Conservation (phyloP, 2,329 filamentous ascomycete genomes). For the Ploettnerulaceae sp. region DNA sequence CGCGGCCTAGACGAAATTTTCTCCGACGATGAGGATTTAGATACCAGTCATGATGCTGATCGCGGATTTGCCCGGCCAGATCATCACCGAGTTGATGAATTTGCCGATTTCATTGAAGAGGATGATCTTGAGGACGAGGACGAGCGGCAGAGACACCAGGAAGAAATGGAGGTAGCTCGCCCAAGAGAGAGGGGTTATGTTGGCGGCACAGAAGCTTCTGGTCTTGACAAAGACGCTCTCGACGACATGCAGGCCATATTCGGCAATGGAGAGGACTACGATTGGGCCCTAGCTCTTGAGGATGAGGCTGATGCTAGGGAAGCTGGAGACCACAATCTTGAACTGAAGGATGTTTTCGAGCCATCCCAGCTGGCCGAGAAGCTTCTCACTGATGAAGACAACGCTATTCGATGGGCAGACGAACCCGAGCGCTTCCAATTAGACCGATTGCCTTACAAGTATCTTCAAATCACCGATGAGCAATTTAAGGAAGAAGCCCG, state of each 20-base stretch:
- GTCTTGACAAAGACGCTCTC: conserved; percentile 84
- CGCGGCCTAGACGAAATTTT: conserved; percentile 89
- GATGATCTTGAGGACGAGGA: conserved; percentile 87
- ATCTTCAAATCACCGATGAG: conserved; percentile 73
- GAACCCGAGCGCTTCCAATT: conserved; percentile 93
- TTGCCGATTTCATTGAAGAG: conserved; percentile 95
- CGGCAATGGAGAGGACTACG: conserved; percentile 90
- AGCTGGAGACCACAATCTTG: conserved; percentile 75
- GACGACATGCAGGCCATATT: conserved; percentile 97
- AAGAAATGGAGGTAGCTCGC: conserved; percentile 84
- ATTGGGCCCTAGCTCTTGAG: conserved; percentile 87
- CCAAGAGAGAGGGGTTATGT: conserved; percentile 66
- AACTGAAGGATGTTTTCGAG: conserved; percentile 97
- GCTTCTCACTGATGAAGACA: conserved; percentile 92
- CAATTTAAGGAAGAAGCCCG: conserved; percentile 84
- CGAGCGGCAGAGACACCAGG: conserved; percentile 67
- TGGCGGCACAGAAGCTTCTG: conserved; percentile 71
- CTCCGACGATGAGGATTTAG: conserved; percentile 85
- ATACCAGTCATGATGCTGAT: conserved; percentile 44
- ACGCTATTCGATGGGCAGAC: conserved; percentile 80
- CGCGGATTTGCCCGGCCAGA: conserved; percentile 36
- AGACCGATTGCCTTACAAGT: conserved; percentile 81
- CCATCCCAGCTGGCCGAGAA: conserved; percentile 91
- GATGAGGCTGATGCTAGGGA: conserved; percentile 77
- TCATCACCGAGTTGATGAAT: conserved; percentile 67